Evolutionary conservation across 768 basidiomycete genomes (phyloP).

Genomic region (Suillus paluster): DNA sequence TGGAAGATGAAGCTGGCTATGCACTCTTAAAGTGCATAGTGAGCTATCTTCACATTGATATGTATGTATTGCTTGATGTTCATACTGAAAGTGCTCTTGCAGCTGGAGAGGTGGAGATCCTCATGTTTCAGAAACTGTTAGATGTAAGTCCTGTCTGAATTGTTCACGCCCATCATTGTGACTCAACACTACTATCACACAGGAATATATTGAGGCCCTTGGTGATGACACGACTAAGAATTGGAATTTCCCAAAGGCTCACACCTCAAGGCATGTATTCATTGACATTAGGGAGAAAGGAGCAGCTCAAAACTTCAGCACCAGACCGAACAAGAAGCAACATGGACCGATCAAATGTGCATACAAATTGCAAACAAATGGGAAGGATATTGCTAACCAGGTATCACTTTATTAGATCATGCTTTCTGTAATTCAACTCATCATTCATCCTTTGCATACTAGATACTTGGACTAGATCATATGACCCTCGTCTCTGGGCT

Average conservation of each 20-base stretch:
- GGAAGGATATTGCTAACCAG: too few species aligned
- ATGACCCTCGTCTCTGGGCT: neutral
- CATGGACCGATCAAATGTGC: too few species aligned
- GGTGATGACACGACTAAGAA: neutral
- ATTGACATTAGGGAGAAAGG: neutral
- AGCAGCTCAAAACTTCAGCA: too few species aligned
- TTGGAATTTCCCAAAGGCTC: conserved; percentile 4
- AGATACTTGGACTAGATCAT: conserved; percentile 1
- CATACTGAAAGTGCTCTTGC: conserved; percentile 34
- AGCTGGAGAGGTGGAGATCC: conserved; percentile 21
- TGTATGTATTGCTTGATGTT: conserved; percentile 32
- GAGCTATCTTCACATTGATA: conserved; percentile 35
- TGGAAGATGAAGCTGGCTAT: conserved; percentile 21
- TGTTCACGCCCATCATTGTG: too few species aligned
- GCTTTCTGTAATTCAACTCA: too few species aligned
- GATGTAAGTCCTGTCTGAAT: conserved; percentile 18
- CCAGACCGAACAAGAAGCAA: too few species aligned
- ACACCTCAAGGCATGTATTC: neutral
- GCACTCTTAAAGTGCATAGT: conserved; percentile 32
- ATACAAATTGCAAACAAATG: too few species aligned
- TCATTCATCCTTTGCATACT: too few species aligned
- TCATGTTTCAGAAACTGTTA: conserved; percentile 20
- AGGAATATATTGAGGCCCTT: too few species aligned
- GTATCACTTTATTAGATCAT: too few species aligned
- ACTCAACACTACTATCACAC: too few species aligned